Base-by-base conservation (phyloP, 306 rosid species). In the Cucurbita moschata region DNA sequence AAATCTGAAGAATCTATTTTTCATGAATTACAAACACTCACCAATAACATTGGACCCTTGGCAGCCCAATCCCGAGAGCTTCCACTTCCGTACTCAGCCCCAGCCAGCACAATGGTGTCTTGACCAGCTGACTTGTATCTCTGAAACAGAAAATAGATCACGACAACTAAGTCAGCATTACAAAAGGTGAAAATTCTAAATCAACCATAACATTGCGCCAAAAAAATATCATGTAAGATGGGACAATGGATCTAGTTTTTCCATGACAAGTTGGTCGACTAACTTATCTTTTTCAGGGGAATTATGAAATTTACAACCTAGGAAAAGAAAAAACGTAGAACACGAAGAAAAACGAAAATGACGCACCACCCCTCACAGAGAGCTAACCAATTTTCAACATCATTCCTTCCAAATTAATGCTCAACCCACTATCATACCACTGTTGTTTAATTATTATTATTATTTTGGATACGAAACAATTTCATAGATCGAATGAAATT, bases 51-150 rank as follows among this genome's bases (percentile, higher is more conserved):
- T 73, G 97, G 98, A 63, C 98, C 97, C 92, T 93, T 93, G 61
- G 97, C 98, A 14, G 98, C 96, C 96, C 96, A 93, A 81, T 93
- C 97, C 61, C 96, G 79, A 58, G 96, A 93, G 83, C 98, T 93
- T 80, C 96, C 94, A 30, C 92, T 93, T 18, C 98, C 97, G 77
- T 93, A 90, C 83, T 93, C 97, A 3, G 94, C 96, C 71, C 97
- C 97, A 67, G 98, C 98, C 65, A 93, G 74, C 49, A 93, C 82
- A 79, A 93, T 85, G 50, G 96, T 88, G 81, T 79, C 96, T 47
- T 90, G 84, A 63, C 94, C 96, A 42, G 89, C 87, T 72, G 85
- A 70, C 82, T 79, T 93, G 77, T 93, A 90, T 80, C 79, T 90
- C 97, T 90, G 84, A 37, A 55, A 83, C 39, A 77, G 74, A 71